Evolutionary conservation across 495 filamentous ascomycete genomes (phyloP), one percentile per base, ranked within the genome.

Genomic region (Penicillium nucicola): DNA sequence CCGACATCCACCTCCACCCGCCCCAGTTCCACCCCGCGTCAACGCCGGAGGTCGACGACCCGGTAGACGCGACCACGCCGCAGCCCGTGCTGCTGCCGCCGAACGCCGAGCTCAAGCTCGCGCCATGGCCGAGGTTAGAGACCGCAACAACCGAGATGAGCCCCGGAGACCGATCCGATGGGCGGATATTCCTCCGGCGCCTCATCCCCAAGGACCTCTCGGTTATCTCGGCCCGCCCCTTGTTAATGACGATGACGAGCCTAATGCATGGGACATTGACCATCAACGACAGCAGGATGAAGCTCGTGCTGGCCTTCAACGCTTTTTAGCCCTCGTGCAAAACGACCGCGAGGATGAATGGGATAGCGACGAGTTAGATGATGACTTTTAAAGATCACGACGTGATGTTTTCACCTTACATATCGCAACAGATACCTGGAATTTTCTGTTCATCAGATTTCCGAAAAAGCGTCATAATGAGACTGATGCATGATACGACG

Each of bases 261-360:
- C 22, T n/a, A 30, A 31, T 9, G 18, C 7, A 14, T 48, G 45
- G 45, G 34, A 48, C 17, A 19, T 13, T 23, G 11, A 34, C 20
- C 32, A 19, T 13, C 23, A 52, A 36, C 40, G 25, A 37, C 45
- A 31, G 17, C 39, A 30, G 34, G 50, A 58, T 14, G 47, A 56
- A 43, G 43, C 19, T 32, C 50, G 48, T 15, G 48, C 50, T 31
- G 80, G 76, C 22, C 65, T 84, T 2, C 77, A 77, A 58, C 64
- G 75, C 38, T 84, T 84, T 45, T 54, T 84, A 31, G 67, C 74
- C 42, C 56, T 85, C 31, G 81, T 75, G 3, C 63, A 69, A 51
- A 74, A 80, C 38, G 83, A 85, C 55, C 72, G 78, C 25, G 82
- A 83, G 61, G 81, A 84, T 58, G 83, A 76, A 53, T 84, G 81